Evolutionary conservation across 2,329 filamentous ascomycete species (phyloP).

Genomic region (Dothistroma septosporum): DNA sequence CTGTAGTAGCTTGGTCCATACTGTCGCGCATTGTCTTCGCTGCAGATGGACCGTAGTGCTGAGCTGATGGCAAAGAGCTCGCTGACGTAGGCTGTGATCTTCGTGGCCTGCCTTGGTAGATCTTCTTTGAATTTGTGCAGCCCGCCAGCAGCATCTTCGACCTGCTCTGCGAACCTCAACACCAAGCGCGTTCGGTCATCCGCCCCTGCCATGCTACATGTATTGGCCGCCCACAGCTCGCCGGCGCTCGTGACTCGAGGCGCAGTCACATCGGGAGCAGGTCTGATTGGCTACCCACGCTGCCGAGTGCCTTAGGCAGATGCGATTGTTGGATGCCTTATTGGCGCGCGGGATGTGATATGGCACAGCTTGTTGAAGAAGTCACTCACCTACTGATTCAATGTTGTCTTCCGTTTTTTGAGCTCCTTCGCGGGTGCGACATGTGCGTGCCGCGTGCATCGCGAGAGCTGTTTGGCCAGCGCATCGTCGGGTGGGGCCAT

Average conservation of each 20-base stretch:
- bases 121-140: constrained; percentile 49
- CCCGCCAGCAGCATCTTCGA: constrained; percentile 29
- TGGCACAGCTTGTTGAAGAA: neutral
- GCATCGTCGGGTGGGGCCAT: neutral
- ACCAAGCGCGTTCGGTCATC: constrained; percentile 11
- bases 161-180: constrained; percentile 14
- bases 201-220: constrained; percentile 15
- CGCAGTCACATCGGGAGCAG: neutral
- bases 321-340: neutral
- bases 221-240: constrained; percentile 11
- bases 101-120: constrained; percentile 49
- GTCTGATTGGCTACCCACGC: constrained; percentile 5
- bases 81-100: constrained; percentile 52
- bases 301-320: constrained; percentile 5
- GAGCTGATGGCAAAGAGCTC: constrained; percentile 54
- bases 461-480: constrained; percentile 2
- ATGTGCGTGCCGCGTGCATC: neutral
- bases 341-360: neutral
- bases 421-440: neutral
- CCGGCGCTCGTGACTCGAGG: constrained; percentile 11
- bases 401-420: neutral
- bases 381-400: neutral
- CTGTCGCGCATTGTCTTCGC: constrained; percentile 39
- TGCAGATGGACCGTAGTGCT: constrained; percentile 47
- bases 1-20: constrained; percentile 38